These are phyloP conservation scores for Eleusine indica DNA, from an alignment of 176 grass and related monocot species.

Conservation along the genomic window DNA sequence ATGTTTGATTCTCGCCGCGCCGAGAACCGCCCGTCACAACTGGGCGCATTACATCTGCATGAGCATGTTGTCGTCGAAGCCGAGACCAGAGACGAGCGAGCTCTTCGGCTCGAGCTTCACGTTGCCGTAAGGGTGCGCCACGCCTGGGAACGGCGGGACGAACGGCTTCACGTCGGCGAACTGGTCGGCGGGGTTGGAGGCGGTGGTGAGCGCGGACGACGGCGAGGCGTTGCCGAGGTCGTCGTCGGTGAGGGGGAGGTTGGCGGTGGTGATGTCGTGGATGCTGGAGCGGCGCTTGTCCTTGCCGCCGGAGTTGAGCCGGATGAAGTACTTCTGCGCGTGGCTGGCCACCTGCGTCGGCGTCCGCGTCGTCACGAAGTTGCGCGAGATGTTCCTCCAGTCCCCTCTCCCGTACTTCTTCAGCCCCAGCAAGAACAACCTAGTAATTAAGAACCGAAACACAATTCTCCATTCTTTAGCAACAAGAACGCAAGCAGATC, in stretches of 20 bases:
- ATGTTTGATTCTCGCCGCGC: slow-evolving; percentile 1
- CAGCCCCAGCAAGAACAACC: slow-evolving; percentile 84
- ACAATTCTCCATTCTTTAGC: slow-evolving; percentile 13
- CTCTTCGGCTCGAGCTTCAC: slow-evolving; percentile 64
- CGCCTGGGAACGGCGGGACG: slow-evolving; percentile 18
- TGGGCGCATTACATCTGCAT: slow-evolving; percentile 67
- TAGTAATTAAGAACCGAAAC: slow-evolving; percentile 24
- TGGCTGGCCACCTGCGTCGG: slow-evolving; percentile 98
- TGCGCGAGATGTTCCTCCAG: slow-evolving; percentile 95
- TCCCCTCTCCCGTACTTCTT: slow-evolving; percentile 93
- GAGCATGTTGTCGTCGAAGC: slow-evolving; percentile 40
- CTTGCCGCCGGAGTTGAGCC: slow-evolving; percentile 82
- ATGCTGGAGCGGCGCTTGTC: slow-evolving; percentile 99
- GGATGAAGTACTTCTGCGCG: slow-evolving; percentile 96
- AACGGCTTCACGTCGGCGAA: slow-evolving; percentile 61
- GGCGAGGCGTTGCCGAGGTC: slow-evolving; percentile 48
- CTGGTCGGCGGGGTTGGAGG: slow-evolving; percentile 37
- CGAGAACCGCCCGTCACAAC: slow-evolving; percentile 45
- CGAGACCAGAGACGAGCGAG: slow-evolving; percentile 15
- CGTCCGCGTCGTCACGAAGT: slow-evolving; percentile 88
- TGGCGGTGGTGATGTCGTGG: slow-evolving; percentile 96
- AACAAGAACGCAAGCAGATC: background rate
- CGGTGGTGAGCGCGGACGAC: slow-evolving; percentile 46
- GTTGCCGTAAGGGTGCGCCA: slow-evolving; percentile 44
- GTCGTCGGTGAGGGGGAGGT: slow-evolving; percentile 72